These are phyloP conservation scores for Thelephora ganbajun DNA, from an alignment of 768 basidiomycete species.

Conservation along the genomic window DNA sequence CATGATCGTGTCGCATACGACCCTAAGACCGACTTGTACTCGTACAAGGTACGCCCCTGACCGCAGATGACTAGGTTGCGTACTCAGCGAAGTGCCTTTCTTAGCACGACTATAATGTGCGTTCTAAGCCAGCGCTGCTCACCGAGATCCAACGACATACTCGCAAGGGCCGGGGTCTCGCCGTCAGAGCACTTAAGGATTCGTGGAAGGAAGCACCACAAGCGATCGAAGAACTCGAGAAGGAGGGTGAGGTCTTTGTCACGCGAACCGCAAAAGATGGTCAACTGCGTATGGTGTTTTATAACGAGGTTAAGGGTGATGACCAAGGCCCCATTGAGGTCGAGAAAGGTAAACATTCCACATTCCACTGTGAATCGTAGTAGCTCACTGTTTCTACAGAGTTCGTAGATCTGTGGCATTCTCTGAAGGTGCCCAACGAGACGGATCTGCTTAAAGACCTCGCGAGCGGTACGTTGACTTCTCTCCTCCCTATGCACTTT, in stretches of 20 bases:
- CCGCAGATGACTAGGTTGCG: conserved; percentile 3
- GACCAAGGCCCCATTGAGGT: conserved; percentile 64
- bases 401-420: conserved; percentile 80
- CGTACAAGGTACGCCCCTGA: conserved; percentile 53
- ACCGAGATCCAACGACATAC: conserved; percentile 81
- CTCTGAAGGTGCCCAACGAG: conserved; percentile 72
- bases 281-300: conserved; percentile 74
- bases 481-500: conserved; percentile 6
- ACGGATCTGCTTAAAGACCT: conserved; percentile 71
- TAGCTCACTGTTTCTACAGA: conserved; percentile 29
- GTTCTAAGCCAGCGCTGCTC: conserved; percentile 70
- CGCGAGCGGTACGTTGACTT: conserved; percentile 37
- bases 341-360: conserved; percentile 49
- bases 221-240: conserved; percentile 81
- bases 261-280: conserved; percentile 77
- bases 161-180: conserved; percentile 71
- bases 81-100: not conserved
- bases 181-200: conserved; percentile 75
- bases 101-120: conserved; percentile 79
- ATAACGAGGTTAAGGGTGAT: conserved; percentile 75
- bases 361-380: not conserved
- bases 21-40: conserved; percentile 72
- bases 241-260: conserved; percentile 80
- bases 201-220: conserved; percentile 81
- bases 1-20: conserved; percentile 76